Evolutionary conservation across 176 grass and related monocot genomes (phyloP).

Genomic region (Guadua angustifolia): DNA sequence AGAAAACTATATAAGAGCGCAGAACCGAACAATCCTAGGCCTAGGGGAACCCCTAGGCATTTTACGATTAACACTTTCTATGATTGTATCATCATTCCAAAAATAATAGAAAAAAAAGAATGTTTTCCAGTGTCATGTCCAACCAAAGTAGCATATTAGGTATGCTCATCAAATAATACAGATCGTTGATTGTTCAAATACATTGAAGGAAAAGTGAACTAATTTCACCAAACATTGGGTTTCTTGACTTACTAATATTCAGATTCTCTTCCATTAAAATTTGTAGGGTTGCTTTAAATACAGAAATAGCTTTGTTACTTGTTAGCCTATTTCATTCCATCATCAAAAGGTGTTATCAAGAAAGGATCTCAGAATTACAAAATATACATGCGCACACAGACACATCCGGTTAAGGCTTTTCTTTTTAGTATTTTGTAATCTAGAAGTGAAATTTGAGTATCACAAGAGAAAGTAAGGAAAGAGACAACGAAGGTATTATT

Average conservation of each 20-base stretch:
- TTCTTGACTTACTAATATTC: background rate
- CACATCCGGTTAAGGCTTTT: background rate
- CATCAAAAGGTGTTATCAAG: background rate
- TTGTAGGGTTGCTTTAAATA: background rate
- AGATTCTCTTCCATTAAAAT: background rate
- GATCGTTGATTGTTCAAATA: constrained; percentile 11
- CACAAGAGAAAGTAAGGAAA: background rate
- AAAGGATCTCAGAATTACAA: background rate
- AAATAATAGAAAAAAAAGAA: background rate
- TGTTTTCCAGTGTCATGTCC: constrained; percentile 5
- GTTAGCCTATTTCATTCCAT: constrained; percentile 5
- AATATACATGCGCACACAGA: background rate
- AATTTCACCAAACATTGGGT: constrained; percentile 19
- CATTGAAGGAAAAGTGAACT: background rate
- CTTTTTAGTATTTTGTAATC: background rate
- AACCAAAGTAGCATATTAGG: constrained; percentile 24
- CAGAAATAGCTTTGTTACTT: background rate
- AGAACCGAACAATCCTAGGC: background rate
- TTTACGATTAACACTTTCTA: background rate
- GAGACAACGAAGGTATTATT: background rate
- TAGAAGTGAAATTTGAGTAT: background rate
- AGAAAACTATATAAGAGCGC: background rate
- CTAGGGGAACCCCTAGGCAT: background rate
- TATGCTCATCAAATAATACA: constrained; percentile 30
- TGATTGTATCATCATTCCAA: constrained; percentile 5